phyloP scores from a whole-genome alignment of 2,329 filamentous ascomycete species.

The Colletotrichum gloeosporioides region DNA sequence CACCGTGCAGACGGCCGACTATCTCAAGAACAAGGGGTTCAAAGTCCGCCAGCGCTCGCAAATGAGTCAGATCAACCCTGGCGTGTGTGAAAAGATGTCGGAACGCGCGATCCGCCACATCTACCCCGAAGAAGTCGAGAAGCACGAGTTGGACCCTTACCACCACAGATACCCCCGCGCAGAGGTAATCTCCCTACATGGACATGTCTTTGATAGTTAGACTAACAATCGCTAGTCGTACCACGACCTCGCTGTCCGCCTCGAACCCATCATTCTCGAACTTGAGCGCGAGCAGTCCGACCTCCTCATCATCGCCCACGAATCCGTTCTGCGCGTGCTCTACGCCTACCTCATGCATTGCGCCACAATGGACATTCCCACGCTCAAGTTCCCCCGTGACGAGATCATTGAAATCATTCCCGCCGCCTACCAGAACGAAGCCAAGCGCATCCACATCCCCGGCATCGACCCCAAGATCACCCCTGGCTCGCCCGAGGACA shows the following conservation, averaged over 20 bases:
- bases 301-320: slow-evolving; percentile 96
- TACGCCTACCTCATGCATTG: slow-evolving; percentile 99
- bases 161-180: slow-evolving; percentile 95
- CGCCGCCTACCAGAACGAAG: slow-evolving; percentile 95
- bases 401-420: slow-evolving; percentile 99
- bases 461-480: slow-evolving; percentile 70
- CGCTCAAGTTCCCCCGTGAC: slow-evolving; percentile 90
- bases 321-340: slow-evolving; percentile 94
- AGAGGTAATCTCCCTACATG: slow-evolving; percentile 63
- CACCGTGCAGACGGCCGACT: slow-evolving; percentile 88
- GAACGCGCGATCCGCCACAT: slow-evolving; percentile 80
- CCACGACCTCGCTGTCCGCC: slow-evolving; percentile 95
- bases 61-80: slow-evolving; percentile 96
- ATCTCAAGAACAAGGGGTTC: slow-evolving; percentile 79
- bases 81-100: slow-evolving; percentile 92
- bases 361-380: slow-evolving; percentile 92
- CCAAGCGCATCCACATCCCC: slow-evolving; percentile 87
- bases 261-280: slow-evolving; percentile 97
- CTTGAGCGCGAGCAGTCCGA: slow-evolving; percentile 97
- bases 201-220: not conserved
- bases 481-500: slow-evolving; percentile 80
- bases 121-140: slow-evolving; percentile 89
- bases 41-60: slow-evolving; percentile 91
- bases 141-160: slow-evolving; percentile 94
- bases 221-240: slow-evolving; percentile 70